Evolutionary conservation across 2,329 filamentous ascomycete genomes (phyloP), one percentile per base, ranked within the genome.

Genomic region (Thermomyces lanuginosus): DNA sequence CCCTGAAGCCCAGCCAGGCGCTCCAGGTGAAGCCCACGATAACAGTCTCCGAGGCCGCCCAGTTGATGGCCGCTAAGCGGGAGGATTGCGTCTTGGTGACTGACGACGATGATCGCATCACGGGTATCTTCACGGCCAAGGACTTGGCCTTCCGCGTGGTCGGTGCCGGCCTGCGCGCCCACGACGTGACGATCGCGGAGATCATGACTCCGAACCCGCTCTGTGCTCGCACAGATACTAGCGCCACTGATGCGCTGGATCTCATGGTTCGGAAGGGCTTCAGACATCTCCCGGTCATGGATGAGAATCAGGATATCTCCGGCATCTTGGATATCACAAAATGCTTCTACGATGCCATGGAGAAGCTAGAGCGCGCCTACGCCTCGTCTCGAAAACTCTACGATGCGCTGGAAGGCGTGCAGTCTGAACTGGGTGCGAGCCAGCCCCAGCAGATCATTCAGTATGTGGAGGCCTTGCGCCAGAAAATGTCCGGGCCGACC

Each of bases 181-280:
- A 72, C 51, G 81, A 76, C 49, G 72, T 95, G 42, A 92, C 82
- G 12, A 93, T 98, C 49, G 79, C 83, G 40, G 84, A 95, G 49
- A 98, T 98, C 55, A 98, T 98, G 89, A 98, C 89, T 50, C 93
- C 95, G 66, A 98, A 98, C 60, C 89, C 89, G 7, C 71, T 98
- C 9, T 98, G 89, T 53, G 89, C 89, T 29, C 75, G 89, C 51
- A 98, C 89, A 31, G 89, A 98, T 50, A 98, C 89, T 17, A 95
- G 86, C 55, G 89, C 89, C 18, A 98, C 89, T 22, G 89, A 98
- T 63, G 89, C 89, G 16, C 62, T 98, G 36, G 86, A 98, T 55
- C 66, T 95, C 31, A 98, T 98, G 89, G 89, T 98, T 31, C 71
- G 86, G 42, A 95, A 95, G 60, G 89, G 89, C 10, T 98, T 98